A percentile compares a stretch with the other conserved stretches of the same genome.
phyloP scores from a whole-genome alignment of 768 basidiomycete species.

The Lactarius hengduanensis region DNA sequence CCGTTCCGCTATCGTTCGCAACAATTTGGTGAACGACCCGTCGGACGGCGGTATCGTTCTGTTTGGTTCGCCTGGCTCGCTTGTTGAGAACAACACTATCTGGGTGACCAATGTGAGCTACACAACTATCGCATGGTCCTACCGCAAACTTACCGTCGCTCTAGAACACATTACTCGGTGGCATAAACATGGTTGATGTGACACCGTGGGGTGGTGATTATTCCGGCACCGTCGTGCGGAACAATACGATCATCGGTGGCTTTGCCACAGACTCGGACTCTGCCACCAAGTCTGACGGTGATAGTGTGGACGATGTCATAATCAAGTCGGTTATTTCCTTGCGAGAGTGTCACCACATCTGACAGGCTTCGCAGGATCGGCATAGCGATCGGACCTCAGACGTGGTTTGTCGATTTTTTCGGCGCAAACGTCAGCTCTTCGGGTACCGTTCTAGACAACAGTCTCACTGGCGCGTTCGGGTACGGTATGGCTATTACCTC shows the following conservation, averaged over 20 bases:
- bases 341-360: constrained; percentile 8
- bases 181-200: constrained; percentile 78
- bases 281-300: constrained; percentile 47
- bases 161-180: constrained; percentile 68
- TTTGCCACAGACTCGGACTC: constrained; percentile 52
- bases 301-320: constrained; percentile 57
- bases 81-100: constrained; percentile 75
- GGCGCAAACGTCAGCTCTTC: constrained; percentile 52
- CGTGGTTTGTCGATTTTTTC: constrained; percentile 66
- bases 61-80: constrained; percentile 71
- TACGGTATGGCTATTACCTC: constrained; percentile 69
- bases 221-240: constrained; percentile 57
- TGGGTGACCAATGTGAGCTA: constrained; percentile 61
- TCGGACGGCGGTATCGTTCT: constrained; percentile 82
- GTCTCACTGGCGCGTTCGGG: constrained; percentile 64
- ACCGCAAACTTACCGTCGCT: background rate
- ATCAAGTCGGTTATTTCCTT: constrained; percentile 56
- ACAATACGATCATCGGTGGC: constrained; percentile 68
- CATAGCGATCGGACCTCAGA: constrained; percentile 75
- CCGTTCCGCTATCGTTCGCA: constrained; percentile 55
- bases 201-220: constrained; percentile 67
- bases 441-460: constrained; percentile 58
- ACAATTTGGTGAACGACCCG: constrained; percentile 68
- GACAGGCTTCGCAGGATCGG: constrained; percentile 52
- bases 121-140: background rate